Evolutionary conservation across 2,329 filamentous ascomycete genomes (phyloP), one percentile per base, ranked within the genome.

Genomic region (Talaromyces sp.): DNA sequence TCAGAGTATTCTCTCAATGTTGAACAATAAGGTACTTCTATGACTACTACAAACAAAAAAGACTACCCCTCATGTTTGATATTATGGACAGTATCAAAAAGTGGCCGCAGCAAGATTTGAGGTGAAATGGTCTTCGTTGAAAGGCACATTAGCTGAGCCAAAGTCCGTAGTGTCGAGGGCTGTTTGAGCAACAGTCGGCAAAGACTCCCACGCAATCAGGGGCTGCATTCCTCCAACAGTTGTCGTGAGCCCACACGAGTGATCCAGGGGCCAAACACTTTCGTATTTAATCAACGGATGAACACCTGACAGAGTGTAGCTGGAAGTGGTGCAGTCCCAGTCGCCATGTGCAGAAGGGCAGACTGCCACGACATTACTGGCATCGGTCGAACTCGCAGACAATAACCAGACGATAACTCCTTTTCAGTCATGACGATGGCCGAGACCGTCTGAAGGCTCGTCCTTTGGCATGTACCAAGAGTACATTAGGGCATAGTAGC

Each of bases 341-440:
- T 66, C 70, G 3, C 81, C 81, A 59, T 84, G 81, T 0, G 79
- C 81, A 2, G 78, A 81, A 2, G 81, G 80, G 24, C 81, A 81
- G 8, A 83, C 78, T 24, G 80, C 81, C 1, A 78, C 66, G 31
- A 84, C 68, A 0, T 75, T 79, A 9, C 66, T 64, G 0, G 79
- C 74, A 0, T 71, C 67, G 0, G 70, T 70, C 1, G 73, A 74
- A 2, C 73, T 69, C 0, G 67, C 56, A 10, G 71, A 70, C 0
- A 74, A 72, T 0, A 85, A 74, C 79, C 80, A 84, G 27, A 84
- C 75, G 38, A 84, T 78, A 0, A 79, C 72, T n/a, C 78, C 79
- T 64, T 84, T 81, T 82, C 81, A 84, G 65, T 84, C 82, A 68
- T 84, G 79, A 21, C 81, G 77, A 64, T 84, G 82, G 9, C 81